Evolutionary conservation across 768 basidiomycete species (phyloP).

Genomic region (Pleurotus cornucopiae): DNA sequence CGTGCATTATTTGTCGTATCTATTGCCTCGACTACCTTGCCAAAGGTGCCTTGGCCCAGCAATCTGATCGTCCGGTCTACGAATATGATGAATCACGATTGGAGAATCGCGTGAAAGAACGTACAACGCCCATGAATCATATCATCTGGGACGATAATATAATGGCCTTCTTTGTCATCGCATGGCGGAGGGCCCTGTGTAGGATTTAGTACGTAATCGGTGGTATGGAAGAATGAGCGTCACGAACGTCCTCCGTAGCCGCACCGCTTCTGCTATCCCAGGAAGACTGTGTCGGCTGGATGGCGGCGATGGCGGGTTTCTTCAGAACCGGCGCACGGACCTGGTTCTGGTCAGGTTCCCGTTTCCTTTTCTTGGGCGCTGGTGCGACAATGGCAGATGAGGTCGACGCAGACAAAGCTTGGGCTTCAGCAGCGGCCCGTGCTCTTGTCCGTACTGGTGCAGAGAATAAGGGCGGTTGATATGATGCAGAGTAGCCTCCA

Average conservation of each 20-base stretch:
- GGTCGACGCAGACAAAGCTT: constrained; percentile 66
- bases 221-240: constrained; percentile 14
- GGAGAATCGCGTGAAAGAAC: constrained; percentile 23
- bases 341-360: constrained; percentile 78
- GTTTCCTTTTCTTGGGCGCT: constrained; percentile 79
- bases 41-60: constrained; percentile 97
- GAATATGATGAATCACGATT: constrained; percentile 13
- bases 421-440: constrained; percentile 82
- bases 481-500: constrained; percentile 70
- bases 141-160: constrained; percentile 91
- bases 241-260: constrained; percentile 64
- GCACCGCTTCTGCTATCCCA: constrained; percentile 66
- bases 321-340: constrained; percentile 63
- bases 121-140: constrained; percentile 82
- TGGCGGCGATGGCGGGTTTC: constrained; percentile 49
- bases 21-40: constrained; percentile 94
- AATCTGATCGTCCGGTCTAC: constrained; percentile 88
- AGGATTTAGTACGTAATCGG: constrained; percentile 37
- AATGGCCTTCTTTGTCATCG: constrained; percentile 99
- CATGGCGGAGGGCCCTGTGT: constrained; percentile 70
- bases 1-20: constrained; percentile 70
- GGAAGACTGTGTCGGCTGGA: constrained; percentile 48
- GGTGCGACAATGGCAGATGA: constrained; percentile 61
- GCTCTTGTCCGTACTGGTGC: constrained; percentile 82
- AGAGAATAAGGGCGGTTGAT: constrained; percentile 71